Conservation (phyloP, 805 yeast genomes). For the Saccharomycopsis oosterbeekiorum region DNA sequence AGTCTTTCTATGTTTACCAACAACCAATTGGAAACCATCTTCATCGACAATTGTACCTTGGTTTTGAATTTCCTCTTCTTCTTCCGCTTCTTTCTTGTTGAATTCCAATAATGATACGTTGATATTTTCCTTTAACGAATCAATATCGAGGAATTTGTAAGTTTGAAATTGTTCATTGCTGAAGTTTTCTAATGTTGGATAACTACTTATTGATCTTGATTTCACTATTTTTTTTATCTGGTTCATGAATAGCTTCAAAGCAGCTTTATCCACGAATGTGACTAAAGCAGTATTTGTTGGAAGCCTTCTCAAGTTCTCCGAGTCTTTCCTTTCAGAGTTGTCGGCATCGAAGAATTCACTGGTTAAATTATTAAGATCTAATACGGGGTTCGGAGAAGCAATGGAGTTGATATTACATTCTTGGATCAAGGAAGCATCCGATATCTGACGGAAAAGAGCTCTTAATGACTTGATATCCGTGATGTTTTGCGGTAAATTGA, state of each 20-base stretch:
- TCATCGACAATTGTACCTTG: conserved; percentile 69
- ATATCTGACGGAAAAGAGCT: conserved; percentile 45
- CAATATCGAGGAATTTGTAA: conserved; percentile 35
- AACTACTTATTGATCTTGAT: conserved; percentile 19
- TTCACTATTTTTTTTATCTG: conserved; percentile 45
- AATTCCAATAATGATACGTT: conserved; percentile 56
- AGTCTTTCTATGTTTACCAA: conserved; percentile 76
- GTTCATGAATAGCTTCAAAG: conserved; percentile 52
- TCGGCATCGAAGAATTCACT: conserved; percentile 30
- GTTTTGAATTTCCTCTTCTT: conserved; percentile 42
- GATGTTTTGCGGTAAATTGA: conserved; percentile 58
- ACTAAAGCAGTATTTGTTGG: conserved; percentile 71
- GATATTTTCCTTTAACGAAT: conserved; percentile 44
- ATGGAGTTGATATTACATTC: conserved; percentile 23
- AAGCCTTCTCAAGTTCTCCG: conserved; percentile 32
- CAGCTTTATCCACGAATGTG: conserved; percentile 62
- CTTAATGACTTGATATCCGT: conserved; percentile 45
- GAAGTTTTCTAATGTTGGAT: conserved; percentile 25
- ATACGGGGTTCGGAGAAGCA: background rate
- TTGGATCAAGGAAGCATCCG: conserved; percentile 59
- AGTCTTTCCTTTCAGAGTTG: conserved; percentile 29
- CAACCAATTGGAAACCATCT: conserved; percentile 90
- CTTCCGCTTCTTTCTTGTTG: conserved; percentile 57
- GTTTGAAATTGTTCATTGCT: conserved; percentile 29
- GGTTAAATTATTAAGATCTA: conserved; percentile 14